Evolutionary conservation across 2,329 filamentous ascomycete species (phyloP).

Genomic region (Berkeleyomyces rouxiae): DNA sequence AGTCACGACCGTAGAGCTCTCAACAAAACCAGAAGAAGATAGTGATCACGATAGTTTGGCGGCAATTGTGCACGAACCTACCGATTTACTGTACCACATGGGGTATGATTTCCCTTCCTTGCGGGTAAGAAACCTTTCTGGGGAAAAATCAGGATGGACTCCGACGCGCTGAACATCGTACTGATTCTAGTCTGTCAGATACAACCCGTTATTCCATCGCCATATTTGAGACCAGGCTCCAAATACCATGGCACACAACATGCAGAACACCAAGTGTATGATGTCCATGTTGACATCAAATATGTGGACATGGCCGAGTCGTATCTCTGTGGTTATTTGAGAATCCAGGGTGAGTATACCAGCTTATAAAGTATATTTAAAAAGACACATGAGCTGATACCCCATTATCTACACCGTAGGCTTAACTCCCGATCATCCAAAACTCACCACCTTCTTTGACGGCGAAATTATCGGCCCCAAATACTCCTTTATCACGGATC

Average conservation of each 20-base stretch:
- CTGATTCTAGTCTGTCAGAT: neutral
- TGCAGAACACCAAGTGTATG: conserved; percentile 83
- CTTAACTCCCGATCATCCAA: conserved; percentile 86
- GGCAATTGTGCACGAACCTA: neutral
- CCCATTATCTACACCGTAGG: conserved; percentile 33
- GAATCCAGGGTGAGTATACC: conserved; percentile 62
- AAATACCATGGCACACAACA: conserved; percentile 82
- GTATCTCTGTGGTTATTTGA: conserved; percentile 84
- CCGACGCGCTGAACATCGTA: too few species aligned
- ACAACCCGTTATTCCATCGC: conserved; percentile 55
- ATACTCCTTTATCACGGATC: conserved; percentile 82
- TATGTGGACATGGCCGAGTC: conserved; percentile 90
- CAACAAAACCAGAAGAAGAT: neutral
- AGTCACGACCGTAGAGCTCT: neutral
- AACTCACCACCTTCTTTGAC: conserved; percentile 95
- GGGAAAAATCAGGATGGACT: too few species aligned
- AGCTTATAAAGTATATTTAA: neutral
- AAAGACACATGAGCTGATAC: neutral
- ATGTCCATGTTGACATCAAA: conserved; percentile 93
- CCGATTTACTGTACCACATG: neutral
- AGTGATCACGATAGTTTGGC: neutral
- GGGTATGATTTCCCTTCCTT: neutral
- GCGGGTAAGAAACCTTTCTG: neutral
- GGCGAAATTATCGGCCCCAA: conserved; percentile 94
- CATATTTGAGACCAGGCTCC: conserved; percentile 72